Evolutionary conservation across 345 rosid genomes (phyloP).

Genomic region (Murraya koenigii): DNA sequence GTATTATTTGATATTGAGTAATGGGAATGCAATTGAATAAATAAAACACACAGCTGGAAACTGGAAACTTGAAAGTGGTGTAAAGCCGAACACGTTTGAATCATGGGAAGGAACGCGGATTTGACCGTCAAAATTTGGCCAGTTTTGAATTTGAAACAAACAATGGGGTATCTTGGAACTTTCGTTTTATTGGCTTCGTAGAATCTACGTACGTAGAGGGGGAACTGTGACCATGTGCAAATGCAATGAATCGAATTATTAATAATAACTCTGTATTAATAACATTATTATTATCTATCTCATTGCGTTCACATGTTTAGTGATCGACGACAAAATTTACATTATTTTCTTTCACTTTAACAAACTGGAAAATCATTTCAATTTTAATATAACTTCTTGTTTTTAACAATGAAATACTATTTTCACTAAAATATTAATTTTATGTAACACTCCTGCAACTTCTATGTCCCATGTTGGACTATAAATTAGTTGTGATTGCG

Average conservation of each 20-base stretch:
- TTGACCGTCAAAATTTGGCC: background rate
- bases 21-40: background rate
- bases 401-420: too few relatives aligned
- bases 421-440: too few relatives aligned
- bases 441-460: too few relatives aligned
- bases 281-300: background rate
- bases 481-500: too few relatives aligned
- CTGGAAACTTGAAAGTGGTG: background rate
- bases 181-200: background rate
- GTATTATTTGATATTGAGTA: background rate
- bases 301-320: background rate
- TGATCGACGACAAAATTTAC: too few relatives aligned
- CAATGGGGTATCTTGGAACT: background rate
- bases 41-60: too few relatives aligned
- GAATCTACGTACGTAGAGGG: background rate
- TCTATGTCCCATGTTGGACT: too few relatives aligned
- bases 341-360: too few relatives aligned
- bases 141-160: background rate
- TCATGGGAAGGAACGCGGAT: constrained; percentile 4
- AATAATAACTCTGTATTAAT: too few relatives aligned
- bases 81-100: background rate
- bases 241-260: background rate
- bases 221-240: constrained; percentile 11
- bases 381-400: too few relatives aligned
- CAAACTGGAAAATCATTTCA: too few relatives aligned